Evolutionary conservation across 192 early-diverging fungal genomes (phyloP).

Genomic region (Rhizophlyctis rosea): DNA sequence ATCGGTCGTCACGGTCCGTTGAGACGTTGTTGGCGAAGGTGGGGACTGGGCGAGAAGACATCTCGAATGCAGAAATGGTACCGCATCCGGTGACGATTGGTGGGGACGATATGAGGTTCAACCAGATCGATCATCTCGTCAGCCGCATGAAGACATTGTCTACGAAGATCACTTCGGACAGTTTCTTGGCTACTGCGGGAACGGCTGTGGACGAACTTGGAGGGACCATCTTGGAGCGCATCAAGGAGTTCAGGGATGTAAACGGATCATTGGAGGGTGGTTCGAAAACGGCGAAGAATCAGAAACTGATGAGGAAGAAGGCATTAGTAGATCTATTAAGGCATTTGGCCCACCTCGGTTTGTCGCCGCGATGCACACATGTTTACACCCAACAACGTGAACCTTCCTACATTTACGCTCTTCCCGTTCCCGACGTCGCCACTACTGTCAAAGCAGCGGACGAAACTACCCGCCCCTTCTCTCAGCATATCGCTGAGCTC

Average conservation of each 20-base stretch:
- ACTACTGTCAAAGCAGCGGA: neutral
- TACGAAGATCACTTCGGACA: neutral
- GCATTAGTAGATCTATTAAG: conserved; percentile 76
- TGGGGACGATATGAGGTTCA: neutral
- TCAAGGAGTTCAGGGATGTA: conserved; percentile 36
- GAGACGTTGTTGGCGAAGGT: neutral
- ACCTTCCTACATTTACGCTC: conserved; percentile 29
- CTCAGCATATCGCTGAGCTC: conserved; percentile 9
- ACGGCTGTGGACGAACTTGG: conserved; percentile 39
- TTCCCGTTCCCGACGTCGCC: conserved; percentile 5
- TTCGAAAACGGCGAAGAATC: conserved; percentile 50
- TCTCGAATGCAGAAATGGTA: neutral
- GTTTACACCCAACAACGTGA: conserved; percentile 30
- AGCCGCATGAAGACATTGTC: conserved; percentile 17
- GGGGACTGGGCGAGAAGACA: neutral
- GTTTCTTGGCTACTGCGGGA: neutral
- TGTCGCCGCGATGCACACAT: conserved; percentile 36
- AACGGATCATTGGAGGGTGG: conserved; percentile 29
- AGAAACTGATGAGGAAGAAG: conserved; percentile 71
- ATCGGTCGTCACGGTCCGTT: neutral
- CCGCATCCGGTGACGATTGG: neutral
- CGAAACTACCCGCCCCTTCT: neutral
- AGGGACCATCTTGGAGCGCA: conserved; percentile 32
- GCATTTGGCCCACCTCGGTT: conserved; percentile 64
- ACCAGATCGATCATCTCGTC: conserved; percentile 19